phyloP scores from a whole-genome alignment of 2,329 filamentous ascomycete genomes.

The Elsinoe fawcettii region DNA sequence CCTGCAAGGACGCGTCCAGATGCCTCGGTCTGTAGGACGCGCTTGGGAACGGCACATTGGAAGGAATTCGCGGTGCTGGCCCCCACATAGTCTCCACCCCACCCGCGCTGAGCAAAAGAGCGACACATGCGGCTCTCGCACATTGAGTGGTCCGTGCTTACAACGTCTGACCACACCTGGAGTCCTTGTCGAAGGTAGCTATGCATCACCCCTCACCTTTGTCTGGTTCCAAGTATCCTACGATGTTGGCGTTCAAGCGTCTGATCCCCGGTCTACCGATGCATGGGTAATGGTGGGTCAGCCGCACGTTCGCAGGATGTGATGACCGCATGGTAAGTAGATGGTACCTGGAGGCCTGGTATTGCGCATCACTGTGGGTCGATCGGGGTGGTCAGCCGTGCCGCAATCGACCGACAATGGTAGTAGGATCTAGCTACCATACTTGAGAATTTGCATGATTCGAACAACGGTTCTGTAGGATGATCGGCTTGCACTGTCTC shows the following conservation, averaged over 20 bases:
- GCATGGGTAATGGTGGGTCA: too few relatives aligned
- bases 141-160: neutral
- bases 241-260: too few relatives aligned
- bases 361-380: neutral
- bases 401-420: neutral
- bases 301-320: too few relatives aligned
- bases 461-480: neutral
- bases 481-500: neutral
- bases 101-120: neutral
- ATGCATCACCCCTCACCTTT: neutral
- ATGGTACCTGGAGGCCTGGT: neutral
- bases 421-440: neutral
- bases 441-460: neutral
- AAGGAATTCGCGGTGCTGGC: neutral
- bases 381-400: neutral
- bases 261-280: too few relatives aligned
- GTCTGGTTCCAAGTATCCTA: neutral
- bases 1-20: neutral
- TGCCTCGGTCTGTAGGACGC: neutral
- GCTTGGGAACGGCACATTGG: neutral
- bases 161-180: neutral
- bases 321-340: neutral
- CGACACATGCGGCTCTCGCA: neutral
- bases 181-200: neutral
- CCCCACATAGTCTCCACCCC: constrained; percentile 6